phyloP scores from a whole-genome alignment of 148 eudicot species.

The Hydrangea macrophylla region DNA sequence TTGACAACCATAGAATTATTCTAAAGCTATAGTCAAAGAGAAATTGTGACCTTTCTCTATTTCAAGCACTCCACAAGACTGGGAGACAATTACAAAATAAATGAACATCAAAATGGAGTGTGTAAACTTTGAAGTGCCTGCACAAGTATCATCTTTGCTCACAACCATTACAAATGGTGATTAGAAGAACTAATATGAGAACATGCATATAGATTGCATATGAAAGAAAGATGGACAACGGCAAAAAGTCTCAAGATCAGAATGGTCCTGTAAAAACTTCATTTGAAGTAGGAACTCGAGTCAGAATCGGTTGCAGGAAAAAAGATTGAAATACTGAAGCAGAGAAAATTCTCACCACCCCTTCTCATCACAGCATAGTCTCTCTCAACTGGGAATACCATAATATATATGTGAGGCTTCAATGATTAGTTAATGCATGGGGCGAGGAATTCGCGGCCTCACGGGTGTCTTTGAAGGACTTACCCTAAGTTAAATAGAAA shows the following conservation, averaged over 20 bases:
- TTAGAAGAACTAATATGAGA: not conserved
- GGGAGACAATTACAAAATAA: not conserved
- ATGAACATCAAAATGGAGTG: not conserved
- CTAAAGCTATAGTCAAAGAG: too few relatives aligned
- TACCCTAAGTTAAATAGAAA: slow-evolving; percentile 48
- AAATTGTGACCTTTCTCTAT: not conserved
- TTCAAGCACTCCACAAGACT: not conserved
- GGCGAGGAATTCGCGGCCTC: slow-evolving; percentile 69
- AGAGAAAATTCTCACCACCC: slow-evolving; percentile 14
- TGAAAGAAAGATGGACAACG: slow-evolving; percentile 5
- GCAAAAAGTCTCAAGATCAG: not conserved
- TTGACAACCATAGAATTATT: too few relatives aligned
- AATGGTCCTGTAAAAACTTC: slow-evolving; percentile 15
- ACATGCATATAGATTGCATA: slow-evolving; percentile 7
- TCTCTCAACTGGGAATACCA: slow-evolving; percentile 8
- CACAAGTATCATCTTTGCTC: not conserved
- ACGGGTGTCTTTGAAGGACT: slow-evolving; percentile 99
- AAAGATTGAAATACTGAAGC: slow-evolving; percentile 17
- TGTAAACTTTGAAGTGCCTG: not conserved
- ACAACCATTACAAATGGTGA: not conserved
- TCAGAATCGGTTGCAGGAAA: slow-evolving; percentile 7
- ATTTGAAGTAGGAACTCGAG: slow-evolving; percentile 16
- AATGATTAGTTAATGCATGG: slow-evolving; percentile 21
- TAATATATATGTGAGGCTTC: not conserved
- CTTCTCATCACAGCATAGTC: not conserved